Base-by-base conservation (phyloP, 345 rosid genomes). In the Citrus medica region DNA sequence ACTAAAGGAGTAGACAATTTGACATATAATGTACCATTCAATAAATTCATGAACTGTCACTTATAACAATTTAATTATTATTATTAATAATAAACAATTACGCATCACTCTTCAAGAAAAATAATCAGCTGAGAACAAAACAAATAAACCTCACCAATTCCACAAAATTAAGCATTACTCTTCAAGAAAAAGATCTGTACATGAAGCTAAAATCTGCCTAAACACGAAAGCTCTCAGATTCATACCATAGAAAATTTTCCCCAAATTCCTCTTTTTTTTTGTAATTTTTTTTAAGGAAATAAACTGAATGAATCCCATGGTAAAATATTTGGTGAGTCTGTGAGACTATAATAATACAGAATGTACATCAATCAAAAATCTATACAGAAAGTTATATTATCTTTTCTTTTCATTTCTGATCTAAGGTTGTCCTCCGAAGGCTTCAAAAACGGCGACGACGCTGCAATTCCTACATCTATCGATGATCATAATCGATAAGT, bases 321-420 rank as follows among this genome's bases (percentile, higher is more conserved):
- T 67, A 14, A 74, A 38, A 78, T 76, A 46, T 73, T 81, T 78
- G 85, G 74, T 69, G 17, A 46, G 51, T 42, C 51, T 42, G 86
- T 81, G 83, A 80, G 75, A 73, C 35, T 48, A 70, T 64, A 73
- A 76, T 79, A 69, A 80, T 86, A 88, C 93, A 86, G 37, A 78
- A 85, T 85, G 71, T 85, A 85, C 85, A 85, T 64, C 69, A 75
- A 83, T 76, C 53, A 72, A 71, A 75, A 75, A 68, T 78, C 88
- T 84, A 76, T 87, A 87, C 89, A 89, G 80, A 81, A 79, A 70
- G 51, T 46, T 80, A 82, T 86, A 82, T 3, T 56, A 1, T 59
- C 27, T 22, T 24, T 59, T 59, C 13, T n/a, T 59, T 22, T 22
- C 22, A 4, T 22, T 22, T 59, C 24, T 65, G 1, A 32, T 8